A percentile compares a stretch with the other conserved stretches of the same genome.
Evolutionary conservation across 305 asterid genomes (phyloP).

Genomic region (Plantago lanceolata): DNA sequence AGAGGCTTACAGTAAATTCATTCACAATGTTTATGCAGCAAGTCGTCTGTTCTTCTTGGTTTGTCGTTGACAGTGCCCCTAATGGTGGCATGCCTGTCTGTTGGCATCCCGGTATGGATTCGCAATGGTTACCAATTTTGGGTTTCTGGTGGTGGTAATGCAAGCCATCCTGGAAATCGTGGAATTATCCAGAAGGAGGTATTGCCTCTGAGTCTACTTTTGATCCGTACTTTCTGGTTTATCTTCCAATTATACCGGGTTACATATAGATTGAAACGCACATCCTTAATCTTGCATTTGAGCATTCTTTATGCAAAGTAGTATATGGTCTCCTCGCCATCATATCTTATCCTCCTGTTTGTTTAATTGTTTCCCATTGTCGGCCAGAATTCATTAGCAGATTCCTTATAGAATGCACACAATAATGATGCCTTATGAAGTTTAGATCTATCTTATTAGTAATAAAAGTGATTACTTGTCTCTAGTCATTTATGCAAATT

Average conservation of each 20-base stretch:
- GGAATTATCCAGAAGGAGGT: conserved; percentile 72
- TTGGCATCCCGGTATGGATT: conserved; percentile 90
- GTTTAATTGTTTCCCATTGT: no score
- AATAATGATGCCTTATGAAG: no score
- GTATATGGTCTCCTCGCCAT: no score
- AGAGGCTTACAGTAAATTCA: conserved; percentile 21
- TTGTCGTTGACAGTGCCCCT: conserved; percentile 91
- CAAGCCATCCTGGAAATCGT: conserved; percentile 47
- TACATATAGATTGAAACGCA: conserved; percentile 3
- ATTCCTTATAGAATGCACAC: no score
- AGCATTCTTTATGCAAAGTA: no score
- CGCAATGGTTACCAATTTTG: conserved; percentile 89
- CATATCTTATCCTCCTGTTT: no score
- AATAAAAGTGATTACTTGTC: no score
- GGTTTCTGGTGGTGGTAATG: conserved; percentile 57
- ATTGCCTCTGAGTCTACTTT: conserved; percentile 16
- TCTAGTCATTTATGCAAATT: no score
- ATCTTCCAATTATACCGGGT: conserved; percentile 10
- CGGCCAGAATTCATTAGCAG: no score
- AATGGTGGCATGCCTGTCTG: conserved; percentile 95
- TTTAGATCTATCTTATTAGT: no score
- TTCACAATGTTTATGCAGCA: conserved; percentile 56
- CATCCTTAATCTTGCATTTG: no score
- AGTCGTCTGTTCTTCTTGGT: conserved; percentile 95
- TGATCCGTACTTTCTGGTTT: conserved; percentile 4